phyloP scores from a whole-genome alignment of 1,284 basidiomycete species.

The Lentinula novae-zelandiae region DNA sequence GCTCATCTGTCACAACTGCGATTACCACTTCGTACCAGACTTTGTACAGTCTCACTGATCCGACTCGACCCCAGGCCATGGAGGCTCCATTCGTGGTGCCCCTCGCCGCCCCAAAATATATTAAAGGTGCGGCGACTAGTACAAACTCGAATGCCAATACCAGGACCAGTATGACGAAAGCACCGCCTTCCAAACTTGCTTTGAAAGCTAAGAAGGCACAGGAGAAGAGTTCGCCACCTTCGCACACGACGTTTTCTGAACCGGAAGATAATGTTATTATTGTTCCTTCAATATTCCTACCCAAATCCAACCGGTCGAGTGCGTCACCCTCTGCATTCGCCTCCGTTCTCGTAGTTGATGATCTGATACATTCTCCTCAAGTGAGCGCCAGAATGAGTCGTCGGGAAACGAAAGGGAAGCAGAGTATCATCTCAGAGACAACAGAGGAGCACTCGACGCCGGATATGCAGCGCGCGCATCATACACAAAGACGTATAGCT shows the following conservation, averaged over 20 bases:
- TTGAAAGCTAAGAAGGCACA: constrained; percentile 60
- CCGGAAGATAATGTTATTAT: constrained; percentile 35
- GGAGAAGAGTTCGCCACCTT: constrained; percentile 26
- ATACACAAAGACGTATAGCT: constrained; percentile 24
- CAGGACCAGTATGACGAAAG: constrained; percentile 28
- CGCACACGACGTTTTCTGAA: constrained; percentile 12
- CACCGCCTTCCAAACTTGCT: constrained; percentile 56
- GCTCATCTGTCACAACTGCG: constrained; percentile 70
- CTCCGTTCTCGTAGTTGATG: constrained; percentile 61
- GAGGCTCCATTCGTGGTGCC: constrained; percentile 40
- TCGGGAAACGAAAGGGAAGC: constrained; percentile 14
- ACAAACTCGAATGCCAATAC: background rate
- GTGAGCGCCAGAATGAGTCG: constrained; percentile 28
- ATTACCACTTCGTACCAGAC: constrained; percentile 76
- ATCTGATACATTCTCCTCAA: constrained; percentile 34
- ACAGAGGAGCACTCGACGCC: background rate
- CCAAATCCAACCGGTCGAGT: constrained; percentile 47
- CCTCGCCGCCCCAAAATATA: constrained; percentile 19
- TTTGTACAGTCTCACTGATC: constrained; percentile 50
- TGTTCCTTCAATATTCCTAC: constrained; percentile 55
- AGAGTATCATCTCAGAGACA: background rate
- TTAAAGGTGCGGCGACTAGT: constrained; percentile 3
- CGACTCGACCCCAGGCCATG: constrained; percentile 31
- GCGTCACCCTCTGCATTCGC: constrained; percentile 76
- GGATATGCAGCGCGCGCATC: constrained; percentile 6